Conservation (phyloP, 1,139 yeast species). For the Kazachstania sp. region DNA sequence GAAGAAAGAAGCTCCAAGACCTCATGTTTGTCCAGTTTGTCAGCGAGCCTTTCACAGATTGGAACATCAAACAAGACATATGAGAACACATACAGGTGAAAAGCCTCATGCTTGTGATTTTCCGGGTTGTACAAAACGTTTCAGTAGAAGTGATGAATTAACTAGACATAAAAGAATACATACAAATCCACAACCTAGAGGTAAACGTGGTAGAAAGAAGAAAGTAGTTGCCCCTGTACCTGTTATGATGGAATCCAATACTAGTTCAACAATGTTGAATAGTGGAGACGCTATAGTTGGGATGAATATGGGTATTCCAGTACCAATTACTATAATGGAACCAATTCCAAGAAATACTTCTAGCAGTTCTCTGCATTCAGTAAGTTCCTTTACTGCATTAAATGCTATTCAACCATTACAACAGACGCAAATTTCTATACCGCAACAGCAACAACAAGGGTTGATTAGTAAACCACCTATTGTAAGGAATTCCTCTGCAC, state of each 20-base stretch:
- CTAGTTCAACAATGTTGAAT: too few relatives aligned
- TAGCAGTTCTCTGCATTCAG: conserved; percentile 1
- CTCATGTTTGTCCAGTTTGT: conserved; percentile 55
- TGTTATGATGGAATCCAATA: too few relatives aligned
- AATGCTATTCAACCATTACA: conserved; percentile 2
- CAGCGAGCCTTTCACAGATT: conserved; percentile 53
- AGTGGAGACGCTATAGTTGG: background rate
- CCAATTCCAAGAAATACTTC: conserved; percentile 3
- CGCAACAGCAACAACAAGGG: conserved; percentile 8
- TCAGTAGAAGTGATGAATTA: conserved; percentile 60
- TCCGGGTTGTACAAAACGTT: conserved; percentile 58
- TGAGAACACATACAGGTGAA: conserved; percentile 63
- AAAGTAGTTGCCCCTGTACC: conserved; percentile 11
- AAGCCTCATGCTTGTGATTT: conserved; percentile 67
- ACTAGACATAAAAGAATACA: conserved; percentile 62
- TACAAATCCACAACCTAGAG: conserved; percentile 44
- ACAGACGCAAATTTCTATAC: conserved; percentile 10
- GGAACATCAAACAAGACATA: conserved; percentile 66
- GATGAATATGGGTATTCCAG: background rate
- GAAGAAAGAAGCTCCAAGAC: conserved; percentile 32
- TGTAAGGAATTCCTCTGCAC: conserved; percentile 3
- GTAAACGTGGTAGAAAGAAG: conserved; percentile 46
- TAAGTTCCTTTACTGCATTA: background rate
- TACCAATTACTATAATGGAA: background rate
- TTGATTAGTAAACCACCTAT: conserved; percentile 4